Evolutionary conservation across 2,329 filamentous ascomycete species (phyloP).

Genomic region (Fusarium stilboides): DNA sequence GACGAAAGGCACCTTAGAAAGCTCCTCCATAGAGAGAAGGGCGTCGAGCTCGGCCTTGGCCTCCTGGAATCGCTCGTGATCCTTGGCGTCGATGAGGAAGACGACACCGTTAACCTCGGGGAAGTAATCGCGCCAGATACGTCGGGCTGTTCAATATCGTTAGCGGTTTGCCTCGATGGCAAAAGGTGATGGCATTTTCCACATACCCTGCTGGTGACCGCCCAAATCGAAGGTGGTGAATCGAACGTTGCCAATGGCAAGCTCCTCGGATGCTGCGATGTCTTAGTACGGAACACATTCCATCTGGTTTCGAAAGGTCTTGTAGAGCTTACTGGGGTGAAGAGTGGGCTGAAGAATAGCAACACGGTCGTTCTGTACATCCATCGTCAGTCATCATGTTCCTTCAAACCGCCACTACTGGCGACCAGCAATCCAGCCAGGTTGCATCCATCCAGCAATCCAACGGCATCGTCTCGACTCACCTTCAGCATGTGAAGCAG

Average conservation of each 20-base stretch:
- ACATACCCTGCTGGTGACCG: conserved; percentile 89
- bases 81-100: conserved; percentile 97
- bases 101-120: conserved; percentile 97
- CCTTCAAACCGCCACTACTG: conserved; percentile 9
- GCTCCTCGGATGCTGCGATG: conserved; percentile 83
- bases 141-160: conserved; percentile 75
- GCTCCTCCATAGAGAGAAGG: conserved; percentile 95
- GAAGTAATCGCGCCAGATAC: conserved; percentile 98
- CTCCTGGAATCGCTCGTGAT: conserved; percentile 93
- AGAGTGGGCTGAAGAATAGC: conserved; percentile 92
- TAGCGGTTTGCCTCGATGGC: not conserved
- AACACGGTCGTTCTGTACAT: conserved; percentile 85
- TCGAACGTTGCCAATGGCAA: conserved; percentile 92
- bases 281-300: conserved; percentile 32
- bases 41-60: conserved; percentile 98
- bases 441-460: conserved; percentile 6
- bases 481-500: conserved; percentile 97
- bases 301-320: not conserved
- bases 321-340: conserved; percentile 81
- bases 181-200: not conserved
- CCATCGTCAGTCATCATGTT: conserved; percentile 44
- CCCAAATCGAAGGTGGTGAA: conserved; percentile 96
- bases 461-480: conserved; percentile 51
- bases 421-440: conserved; percentile 8
- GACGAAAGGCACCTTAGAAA: conserved; percentile 94